Evolutionary conservation across 495 filamentous ascomycete genomes (phyloP).

Genomic region (Parmelia sp.): DNA sequence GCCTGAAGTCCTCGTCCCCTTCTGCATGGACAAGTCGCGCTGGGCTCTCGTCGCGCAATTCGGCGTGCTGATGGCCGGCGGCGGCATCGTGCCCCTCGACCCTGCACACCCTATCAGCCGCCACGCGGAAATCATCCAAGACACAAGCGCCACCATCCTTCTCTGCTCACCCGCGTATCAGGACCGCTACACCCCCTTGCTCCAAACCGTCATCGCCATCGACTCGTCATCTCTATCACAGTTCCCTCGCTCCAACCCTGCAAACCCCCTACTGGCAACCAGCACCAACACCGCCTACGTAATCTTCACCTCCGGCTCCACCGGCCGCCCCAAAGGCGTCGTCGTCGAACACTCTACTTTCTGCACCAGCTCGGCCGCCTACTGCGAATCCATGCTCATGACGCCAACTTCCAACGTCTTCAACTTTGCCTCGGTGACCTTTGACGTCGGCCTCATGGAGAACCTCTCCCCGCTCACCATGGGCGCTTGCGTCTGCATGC

Average conservation of each 20-base stretch:
- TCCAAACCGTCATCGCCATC: constrained; percentile 13
- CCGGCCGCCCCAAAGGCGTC: constrained; percentile 52
- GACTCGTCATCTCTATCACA: constrained; percentile 28
- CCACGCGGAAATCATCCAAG: constrained; percentile 33
- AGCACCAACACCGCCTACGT: constrained; percentile 67
- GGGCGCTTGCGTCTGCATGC: constrained; percentile 59
- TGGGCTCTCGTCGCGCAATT: constrained; percentile 39
- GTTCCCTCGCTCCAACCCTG: background rate
- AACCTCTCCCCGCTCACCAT: constrained; percentile 44
- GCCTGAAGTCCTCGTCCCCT: constrained; percentile 31
- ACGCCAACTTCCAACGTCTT: constrained; percentile 39
- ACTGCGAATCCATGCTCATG: constrained; percentile 36
- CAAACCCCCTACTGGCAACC: constrained; percentile 17
- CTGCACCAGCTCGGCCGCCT: constrained; percentile 42
- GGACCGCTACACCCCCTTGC: constrained; percentile 11
- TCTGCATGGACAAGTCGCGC: constrained; percentile 43
- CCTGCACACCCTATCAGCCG: constrained; percentile 37
- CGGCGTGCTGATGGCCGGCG: constrained; percentile 45
- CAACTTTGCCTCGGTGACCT: constrained; percentile 51
- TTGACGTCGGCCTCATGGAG: constrained; percentile 49
- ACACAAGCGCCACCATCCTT: constrained; percentile 40
- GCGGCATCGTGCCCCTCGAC: constrained; percentile 49
- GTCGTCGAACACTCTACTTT: constrained; percentile 44
- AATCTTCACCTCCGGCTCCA: constrained; percentile 67
- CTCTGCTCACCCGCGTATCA: constrained; percentile 37